Evolutionary conservation across 208 protist species (phyloP), one percentile per base, ranked within the genome.

Genomic region (Leishmania mexicana): DNA sequence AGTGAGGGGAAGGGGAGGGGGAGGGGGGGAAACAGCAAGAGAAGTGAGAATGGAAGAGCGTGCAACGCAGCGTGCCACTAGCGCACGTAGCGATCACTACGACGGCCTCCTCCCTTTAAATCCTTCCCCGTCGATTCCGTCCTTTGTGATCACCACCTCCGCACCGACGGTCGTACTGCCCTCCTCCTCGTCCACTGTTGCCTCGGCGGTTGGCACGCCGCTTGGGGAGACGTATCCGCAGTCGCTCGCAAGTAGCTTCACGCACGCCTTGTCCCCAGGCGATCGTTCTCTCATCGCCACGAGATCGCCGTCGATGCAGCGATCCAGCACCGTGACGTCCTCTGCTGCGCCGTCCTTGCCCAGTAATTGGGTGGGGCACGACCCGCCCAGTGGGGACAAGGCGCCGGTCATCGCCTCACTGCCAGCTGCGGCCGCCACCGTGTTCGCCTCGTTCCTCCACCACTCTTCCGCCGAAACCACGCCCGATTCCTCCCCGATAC

Each of bases 341-440:
- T 54, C 68, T 15, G 35, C 51, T 7, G 72, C 64, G 3, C 74
- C 78, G 11, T 72, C 78, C 3, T 76, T 71, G 54, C 78, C 71
- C 40, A 79, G 82, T 38, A 78, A 76, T 42, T 81, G 82, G 82
- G 73, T 79, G 51, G 73, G 54, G 53, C 77, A 74, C 6, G 82
- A 68, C 2, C 35, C 53, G 24, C 28, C 64, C 2, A 60, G 6
- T 6, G 28, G 40, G 1, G 82, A 68, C 31, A 75, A 58, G 17
- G 49, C 65, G 1, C 31, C 72, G 1, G 53, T 70, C 2, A 38
- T 76, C 17, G 54, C 35, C 13, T 68, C 80, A 28, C 58, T 31
- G 21, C n/a, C 68, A n/a, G 68, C 68, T 2, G 51, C 17, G 3
- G 65, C 47, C n/a, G 49, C 35, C 70, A 72, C 64, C 47, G 8